Conservation (phyloP, 306 rosid genomes). For the Vicia sativa region DNA sequence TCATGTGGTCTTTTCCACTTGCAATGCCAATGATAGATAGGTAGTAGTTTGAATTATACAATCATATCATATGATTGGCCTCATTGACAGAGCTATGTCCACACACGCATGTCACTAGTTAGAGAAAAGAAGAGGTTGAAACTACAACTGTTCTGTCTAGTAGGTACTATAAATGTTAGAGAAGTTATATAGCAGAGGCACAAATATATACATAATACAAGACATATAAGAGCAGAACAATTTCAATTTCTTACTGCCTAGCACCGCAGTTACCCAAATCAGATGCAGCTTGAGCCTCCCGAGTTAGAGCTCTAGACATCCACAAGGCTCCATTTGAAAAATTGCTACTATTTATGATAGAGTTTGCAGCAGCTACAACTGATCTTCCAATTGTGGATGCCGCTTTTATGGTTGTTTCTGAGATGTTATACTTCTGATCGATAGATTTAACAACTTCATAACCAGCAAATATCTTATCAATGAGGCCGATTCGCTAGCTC, state of each 20-base stretch:
- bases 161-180: background rate
- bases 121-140: too few species aligned
- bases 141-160: too few species aligned
- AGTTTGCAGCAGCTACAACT: conserved; percentile 70
- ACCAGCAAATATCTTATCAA: conserved; percentile 66
- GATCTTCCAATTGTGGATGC: conserved; percentile 75
- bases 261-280: conserved; percentile 65
- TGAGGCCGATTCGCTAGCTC: conserved; percentile 71
- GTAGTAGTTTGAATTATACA: too few species aligned
- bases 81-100: too few species aligned
- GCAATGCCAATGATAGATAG: too few species aligned
- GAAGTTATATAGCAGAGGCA: conserved; percentile 14
- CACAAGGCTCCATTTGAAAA: conserved; percentile 84
- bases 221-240: background rate
- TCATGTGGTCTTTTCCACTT: too few species aligned
- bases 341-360: conserved; percentile 70
- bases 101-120: too few species aligned
- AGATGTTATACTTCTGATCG: conserved; percentile 71
- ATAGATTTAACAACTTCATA: conserved; percentile 59
- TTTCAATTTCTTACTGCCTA: conserved; percentile 42
- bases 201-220: conserved; percentile 31
- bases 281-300: conserved; percentile 67
- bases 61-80: too few species aligned
- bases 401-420: conserved; percentile 66
- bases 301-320: conserved; percentile 67